phyloP scores from a whole-genome alignment of 768 basidiomycete genomes.

The Pisolithus microcarpus region DNA sequence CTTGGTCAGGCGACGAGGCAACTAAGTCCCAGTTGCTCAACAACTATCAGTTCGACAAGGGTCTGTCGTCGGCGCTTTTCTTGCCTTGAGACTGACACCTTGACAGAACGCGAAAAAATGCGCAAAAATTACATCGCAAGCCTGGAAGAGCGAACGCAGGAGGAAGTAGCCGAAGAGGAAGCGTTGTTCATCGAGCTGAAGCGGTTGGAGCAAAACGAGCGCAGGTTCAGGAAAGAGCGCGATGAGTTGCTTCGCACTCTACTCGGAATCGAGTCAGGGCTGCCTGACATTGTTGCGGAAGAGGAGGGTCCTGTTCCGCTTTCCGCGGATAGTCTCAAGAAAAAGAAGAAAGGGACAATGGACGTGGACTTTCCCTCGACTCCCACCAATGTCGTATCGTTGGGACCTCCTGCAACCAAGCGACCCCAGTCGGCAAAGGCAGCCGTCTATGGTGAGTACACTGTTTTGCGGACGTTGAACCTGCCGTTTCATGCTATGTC shows the following conservation, averaged over 20 bases:
- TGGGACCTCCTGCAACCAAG: slow-evolving; percentile 32
- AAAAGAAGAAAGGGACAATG: slow-evolving; percentile 38
- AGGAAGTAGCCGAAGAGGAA: slow-evolving; percentile 93
- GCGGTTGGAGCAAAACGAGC: slow-evolving; percentile 89
- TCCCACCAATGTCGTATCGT: slow-evolving; percentile 31
- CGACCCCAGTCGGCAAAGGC: slow-evolving; percentile 44
- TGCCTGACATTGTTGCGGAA: slow-evolving; percentile 57
- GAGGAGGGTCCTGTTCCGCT: slow-evolving; percentile 55
- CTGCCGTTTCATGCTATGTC: slow-evolving; percentile 4
- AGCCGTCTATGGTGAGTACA: slow-evolving; percentile 48
- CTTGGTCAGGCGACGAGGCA: slow-evolving; percentile 78
- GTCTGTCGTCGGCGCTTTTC: slow-evolving; percentile 29
- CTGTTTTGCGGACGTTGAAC: slow-evolving; percentile 5
- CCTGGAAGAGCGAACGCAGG: slow-evolving; percentile 81
- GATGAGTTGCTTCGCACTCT: slow-evolving; percentile 81
- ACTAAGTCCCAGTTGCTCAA: slow-evolving; percentile 59
- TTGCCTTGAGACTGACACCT: background rate
- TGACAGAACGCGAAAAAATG: slow-evolving; percentile 72
- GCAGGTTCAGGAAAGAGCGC: slow-evolving; percentile 78
- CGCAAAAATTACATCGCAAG: slow-evolving; percentile 83
- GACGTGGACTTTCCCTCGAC: slow-evolving; percentile 30
- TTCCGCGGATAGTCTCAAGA: slow-evolving; percentile 43
- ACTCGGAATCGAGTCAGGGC: slow-evolving; percentile 80
- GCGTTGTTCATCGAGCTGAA: slow-evolving; percentile 90
- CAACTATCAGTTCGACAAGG: slow-evolving; percentile 83